phyloP scores from a whole-genome alignment of 2,329 filamentous ascomycete genomes.

The Bipolaris zeicola region DNA sequence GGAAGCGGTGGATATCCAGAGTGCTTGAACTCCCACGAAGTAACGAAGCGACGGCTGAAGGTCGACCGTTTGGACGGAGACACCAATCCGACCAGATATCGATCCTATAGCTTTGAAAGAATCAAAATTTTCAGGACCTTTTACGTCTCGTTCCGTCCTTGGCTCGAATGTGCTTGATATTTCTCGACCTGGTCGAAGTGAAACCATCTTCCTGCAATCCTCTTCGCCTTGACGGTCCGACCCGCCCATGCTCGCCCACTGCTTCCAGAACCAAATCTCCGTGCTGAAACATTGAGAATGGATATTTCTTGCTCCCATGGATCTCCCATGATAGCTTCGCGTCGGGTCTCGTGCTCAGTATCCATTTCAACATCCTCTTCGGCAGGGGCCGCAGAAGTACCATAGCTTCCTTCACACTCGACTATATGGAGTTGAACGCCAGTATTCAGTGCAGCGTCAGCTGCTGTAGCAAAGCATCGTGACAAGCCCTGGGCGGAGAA shows the following conservation, averaged over 20 bases:
- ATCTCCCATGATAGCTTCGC: constrained; percentile 22
- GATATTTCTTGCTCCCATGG: constrained; percentile 55
- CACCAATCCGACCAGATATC: constrained; percentile 14
- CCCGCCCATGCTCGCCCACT: constrained; percentile 54
- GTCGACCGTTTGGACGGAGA: constrained; percentile 22
- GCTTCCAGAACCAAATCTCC: constrained; percentile 40
- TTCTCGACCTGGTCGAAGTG: constrained; percentile 29
- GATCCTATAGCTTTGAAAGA: constrained; percentile 10
- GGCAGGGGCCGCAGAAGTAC: constrained; percentile 53
- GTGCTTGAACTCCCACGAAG: constrained; percentile 20
- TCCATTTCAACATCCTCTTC: constrained; percentile 59
- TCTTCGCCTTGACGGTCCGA: constrained; percentile 52
- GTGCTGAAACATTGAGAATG: constrained; percentile 56
- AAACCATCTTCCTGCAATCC: constrained; percentile 55
- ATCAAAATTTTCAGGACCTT: constrained; percentile 14
- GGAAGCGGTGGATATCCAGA: constrained; percentile 25
- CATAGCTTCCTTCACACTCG: constrained; percentile 42
- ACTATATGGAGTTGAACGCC: constrained; percentile 49
- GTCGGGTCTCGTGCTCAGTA: constrained; percentile 17
- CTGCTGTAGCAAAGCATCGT: constrained; percentile 64
- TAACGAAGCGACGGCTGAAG: constrained; percentile 37
- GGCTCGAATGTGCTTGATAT: constrained; percentile 7
- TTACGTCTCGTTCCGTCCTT: constrained; percentile 18
- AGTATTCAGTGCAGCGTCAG: constrained; percentile 61
- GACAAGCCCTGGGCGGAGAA: constrained; percentile 77